Evolutionary conservation across 305 asterid genomes (phyloP), one percentile per base, ranked within the genome.

Genomic region (Plantago coronopus): DNA sequence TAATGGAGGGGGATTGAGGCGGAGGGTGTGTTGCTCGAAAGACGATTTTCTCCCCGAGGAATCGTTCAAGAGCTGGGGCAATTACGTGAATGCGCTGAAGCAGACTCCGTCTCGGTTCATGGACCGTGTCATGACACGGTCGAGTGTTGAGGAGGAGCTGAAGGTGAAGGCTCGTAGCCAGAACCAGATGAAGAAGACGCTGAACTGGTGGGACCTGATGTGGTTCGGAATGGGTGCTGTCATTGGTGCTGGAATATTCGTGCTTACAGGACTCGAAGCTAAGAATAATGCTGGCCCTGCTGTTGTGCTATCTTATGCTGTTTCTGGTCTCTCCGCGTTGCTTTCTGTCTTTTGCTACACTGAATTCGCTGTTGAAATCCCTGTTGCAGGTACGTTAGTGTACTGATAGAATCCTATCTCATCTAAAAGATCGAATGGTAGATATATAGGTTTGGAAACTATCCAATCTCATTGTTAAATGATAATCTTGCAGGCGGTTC

Each of bases 151-250:
- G 46, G 69, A 70, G n/a, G 97, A 90, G 73, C 48, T 87, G 50
- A 86, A 76, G 70, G 86, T 76, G 62, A 90, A 76, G 77, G 48
- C 74, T 20, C 78, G 79, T 11, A 90, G 97, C 57, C 69, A 71
- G 20, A 55, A 84, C 68, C 79, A 82, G 71, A 85, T 90, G 96
- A 90, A 87, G 76, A 79, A 16, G 79, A 85, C 83, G 1, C 83
- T 90, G 21, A 63, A 77, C 0, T 87, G 96, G 97, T 90, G 95
- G 93, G 97, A 90, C 66, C 37, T 87, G 45, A 83, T 87, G 53
- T 87, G 96, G 95, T 86, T 89, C 62, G 97, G 97, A 16, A 78
- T 89, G 84, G 97, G 97, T 7, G 89, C 95, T 14, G 94, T 86
- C 47, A 80, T 89, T 65, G 95, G 95, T 18, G 84, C 97, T 17